Conservation (phyloP, 2,329 filamentous ascomycete species). For the Chalaropsis thielavioides region DNA sequence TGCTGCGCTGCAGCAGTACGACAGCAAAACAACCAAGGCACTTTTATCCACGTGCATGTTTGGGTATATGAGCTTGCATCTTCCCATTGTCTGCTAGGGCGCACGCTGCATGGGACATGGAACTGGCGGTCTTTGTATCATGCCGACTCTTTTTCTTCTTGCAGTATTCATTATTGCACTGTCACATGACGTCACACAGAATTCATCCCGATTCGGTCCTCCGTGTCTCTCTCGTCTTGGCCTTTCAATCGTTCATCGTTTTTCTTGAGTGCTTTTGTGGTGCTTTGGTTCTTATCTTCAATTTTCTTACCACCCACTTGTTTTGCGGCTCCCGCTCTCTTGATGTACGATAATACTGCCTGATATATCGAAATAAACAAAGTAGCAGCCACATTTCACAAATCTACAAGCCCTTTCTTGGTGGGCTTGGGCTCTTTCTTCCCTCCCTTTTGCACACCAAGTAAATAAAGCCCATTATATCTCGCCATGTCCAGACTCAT, state of each 20-base stretch:
- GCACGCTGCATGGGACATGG: background rate
- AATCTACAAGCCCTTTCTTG: background rate
- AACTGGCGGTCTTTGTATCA: background rate
- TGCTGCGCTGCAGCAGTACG: background rate
- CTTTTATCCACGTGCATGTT: background rate
- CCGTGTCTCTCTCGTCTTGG: background rate
- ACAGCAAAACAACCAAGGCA: background rate
- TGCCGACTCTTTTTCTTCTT: background rate
- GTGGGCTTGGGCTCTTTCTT: background rate
- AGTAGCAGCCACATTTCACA: background rate
- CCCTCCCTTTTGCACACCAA: background rate
- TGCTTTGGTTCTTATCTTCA: background rate
- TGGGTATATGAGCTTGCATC: background rate
- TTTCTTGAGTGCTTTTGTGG: background rate
- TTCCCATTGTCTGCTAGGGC: background rate
- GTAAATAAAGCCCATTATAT: background rate
- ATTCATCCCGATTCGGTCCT: background rate
- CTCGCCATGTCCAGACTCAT: conserved; percentile 29
- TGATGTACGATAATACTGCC: background rate
- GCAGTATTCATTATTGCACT: background rate
- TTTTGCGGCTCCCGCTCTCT: background rate
- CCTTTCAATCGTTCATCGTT: background rate
- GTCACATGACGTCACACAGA: background rate
- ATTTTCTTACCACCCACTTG: background rate
- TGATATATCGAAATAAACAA: background rate